Percentiles rank a stretch among this genome's conserved stretches.
phyloP scores from a whole-genome alignment of 2,329 filamentous ascomycete genomes.

The Tolypocladium guangdongense region DNA sequence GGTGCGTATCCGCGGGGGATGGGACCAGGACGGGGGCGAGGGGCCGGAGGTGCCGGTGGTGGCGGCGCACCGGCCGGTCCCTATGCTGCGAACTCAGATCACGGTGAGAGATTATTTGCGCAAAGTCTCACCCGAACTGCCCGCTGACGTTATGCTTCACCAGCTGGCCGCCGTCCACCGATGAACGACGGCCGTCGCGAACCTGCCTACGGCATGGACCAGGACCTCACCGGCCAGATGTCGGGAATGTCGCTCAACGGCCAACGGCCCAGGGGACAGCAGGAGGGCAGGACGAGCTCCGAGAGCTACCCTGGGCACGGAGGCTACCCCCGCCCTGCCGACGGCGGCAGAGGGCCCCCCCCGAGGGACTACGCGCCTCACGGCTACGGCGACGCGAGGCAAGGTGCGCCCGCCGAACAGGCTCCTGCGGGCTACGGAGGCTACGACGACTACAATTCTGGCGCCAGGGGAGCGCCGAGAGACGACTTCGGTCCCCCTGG shows the following conservation, averaged over 20 bases:
- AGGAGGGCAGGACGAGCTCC: conserved; percentile 11
- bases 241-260: conserved; percentile 23
- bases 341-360: conserved; percentile 14
- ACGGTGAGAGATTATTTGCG: conserved; percentile 12
- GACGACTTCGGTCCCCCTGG: conserved; percentile 38
- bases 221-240: conserved; percentile 22
- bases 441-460: conserved; percentile 14
- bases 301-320: conserved; percentile 15
- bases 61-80: conserved; percentile 30
- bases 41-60: not conserved
- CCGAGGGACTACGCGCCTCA: conserved; percentile 22
- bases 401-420: conserved; percentile 15
- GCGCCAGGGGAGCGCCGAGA: conserved; percentile 18
- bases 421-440: conserved; percentile 13
- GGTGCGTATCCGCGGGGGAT: conserved; percentile 25
- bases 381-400: conserved; percentile 16
- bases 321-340: conserved; percentile 14
- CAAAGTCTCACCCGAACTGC: too few species aligned
- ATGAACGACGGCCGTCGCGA: conserved; percentile 8
- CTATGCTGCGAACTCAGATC: conserved; percentile 29
- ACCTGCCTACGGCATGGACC: conserved; percentile 14
- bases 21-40: conserved; percentile 18
- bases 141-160: conserved; percentile 4
- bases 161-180: conserved; percentile 12
- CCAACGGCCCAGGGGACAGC: conserved; percentile 12